These are phyloP conservation scores for Curvularia hawaiiensis DNA, from an alignment of 2,329 filamentous ascomycete genomes.

Conservation along the genomic window DNA sequence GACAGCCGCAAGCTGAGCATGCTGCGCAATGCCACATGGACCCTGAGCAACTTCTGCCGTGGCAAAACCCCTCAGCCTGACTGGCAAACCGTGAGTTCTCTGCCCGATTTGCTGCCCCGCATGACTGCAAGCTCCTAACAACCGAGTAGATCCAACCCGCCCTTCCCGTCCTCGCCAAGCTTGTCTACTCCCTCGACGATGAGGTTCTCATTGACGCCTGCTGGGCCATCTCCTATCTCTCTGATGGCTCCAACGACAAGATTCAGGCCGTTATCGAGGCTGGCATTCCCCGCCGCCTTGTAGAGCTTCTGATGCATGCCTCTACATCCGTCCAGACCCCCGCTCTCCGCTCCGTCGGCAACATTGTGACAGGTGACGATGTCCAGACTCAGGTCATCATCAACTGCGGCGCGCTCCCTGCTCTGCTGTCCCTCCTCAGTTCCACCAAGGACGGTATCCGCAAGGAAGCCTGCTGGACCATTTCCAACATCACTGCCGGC, in stretches of 20 bases:
- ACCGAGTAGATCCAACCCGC: slow-evolving; percentile 81
- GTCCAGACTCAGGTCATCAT: slow-evolving; percentile 99
- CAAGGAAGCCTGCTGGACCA: slow-evolving; percentile 99
- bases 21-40: slow-evolving; percentile 99
- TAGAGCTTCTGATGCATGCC: slow-evolving; percentile 96
- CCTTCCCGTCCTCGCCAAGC: slow-evolving; percentile 91
- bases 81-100: slow-evolving; percentile 82
- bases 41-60: slow-evolving; percentile 98
- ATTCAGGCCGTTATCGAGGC: slow-evolving; percentile 99
- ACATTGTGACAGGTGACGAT: slow-evolving; percentile 98
- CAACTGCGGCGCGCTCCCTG: slow-evolving; percentile 92
- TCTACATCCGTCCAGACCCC: slow-evolving; percentile 98
- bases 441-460: slow-evolving; percentile 98
- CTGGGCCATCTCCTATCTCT: slow-evolving; percentile 99
- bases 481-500: slow-evolving; percentile 97
- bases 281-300: slow-evolving; percentile 92
- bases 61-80: slow-evolving; percentile 99
- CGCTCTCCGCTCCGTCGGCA: slow-evolving; percentile 93
- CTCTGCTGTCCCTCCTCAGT: slow-evolving; percentile 89
- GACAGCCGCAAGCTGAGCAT: slow-evolving; percentile 99
- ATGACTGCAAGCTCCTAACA: slow-evolving; percentile 9
- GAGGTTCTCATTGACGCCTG: slow-evolving; percentile 98
- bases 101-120: neutral
- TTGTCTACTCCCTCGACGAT: slow-evolving; percentile 97
- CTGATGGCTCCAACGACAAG: slow-evolving; percentile 98